Percentiles rank a stretch among this genome's conserved stretches.
phyloP scores from a whole-genome alignment of 371 early-diverging fungal genomes.

The Haplosporangium sp. region DNA sequence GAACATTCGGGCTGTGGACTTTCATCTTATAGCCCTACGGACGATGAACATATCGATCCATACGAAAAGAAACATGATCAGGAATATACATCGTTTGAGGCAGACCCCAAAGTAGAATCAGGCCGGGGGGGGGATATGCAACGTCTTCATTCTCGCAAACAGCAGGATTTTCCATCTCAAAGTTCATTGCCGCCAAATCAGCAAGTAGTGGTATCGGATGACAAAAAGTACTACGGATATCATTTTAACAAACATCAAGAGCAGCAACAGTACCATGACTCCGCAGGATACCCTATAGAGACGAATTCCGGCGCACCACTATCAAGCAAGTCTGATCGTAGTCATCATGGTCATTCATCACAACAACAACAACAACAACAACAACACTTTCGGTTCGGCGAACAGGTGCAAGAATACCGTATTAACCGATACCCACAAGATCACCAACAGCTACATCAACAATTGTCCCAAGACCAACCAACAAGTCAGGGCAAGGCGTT shows the following conservation, averaged over 20 bases:
- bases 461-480: neutral
- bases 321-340: neutral
- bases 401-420: neutral
- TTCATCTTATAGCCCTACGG: neutral
- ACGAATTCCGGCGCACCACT: neutral
- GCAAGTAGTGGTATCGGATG: neutral
- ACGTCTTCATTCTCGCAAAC: neutral
- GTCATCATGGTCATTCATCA: neutral
- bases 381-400: neutral
- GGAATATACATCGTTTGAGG: neutral
- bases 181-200: neutral
- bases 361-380: conserved; percentile 1
- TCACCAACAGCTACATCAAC: conserved; percentile 13
- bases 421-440: neutral
- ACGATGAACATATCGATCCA: neutral
- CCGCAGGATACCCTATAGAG: neutral
- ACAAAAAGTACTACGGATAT: neutral
- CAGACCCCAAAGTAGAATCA: neutral
- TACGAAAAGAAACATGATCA: neutral
- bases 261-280: neutral
- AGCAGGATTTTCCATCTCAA: neutral
- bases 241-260: neutral
- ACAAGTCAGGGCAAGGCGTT: neutral
- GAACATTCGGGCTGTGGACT: neutral
- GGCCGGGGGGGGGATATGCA: neutral